Evolutionary conservation across 495 filamentous ascomycete genomes (phyloP).

Genomic region (Xylaria cubensis): DNA sequence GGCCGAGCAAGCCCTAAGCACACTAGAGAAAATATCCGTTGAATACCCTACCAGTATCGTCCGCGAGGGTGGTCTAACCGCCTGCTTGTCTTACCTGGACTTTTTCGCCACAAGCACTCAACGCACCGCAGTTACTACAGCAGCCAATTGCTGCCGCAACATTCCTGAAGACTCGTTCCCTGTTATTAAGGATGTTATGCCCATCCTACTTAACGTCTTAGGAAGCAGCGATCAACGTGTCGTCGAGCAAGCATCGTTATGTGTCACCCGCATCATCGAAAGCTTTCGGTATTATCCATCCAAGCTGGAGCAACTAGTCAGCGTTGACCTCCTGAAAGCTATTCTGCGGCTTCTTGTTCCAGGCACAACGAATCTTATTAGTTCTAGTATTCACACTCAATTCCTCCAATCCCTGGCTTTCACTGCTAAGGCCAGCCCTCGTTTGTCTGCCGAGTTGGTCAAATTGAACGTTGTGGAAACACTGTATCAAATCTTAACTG

Average conservation of each 20-base stretch:
- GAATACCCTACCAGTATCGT: slow-evolving; percentile 97
- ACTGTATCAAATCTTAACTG: slow-evolving; percentile 95
- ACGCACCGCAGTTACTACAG: slow-evolving; percentile 93
- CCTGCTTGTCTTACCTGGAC: slow-evolving; percentile 92
- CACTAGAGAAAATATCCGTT: slow-evolving; percentile 94
- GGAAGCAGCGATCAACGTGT: slow-evolving; percentile 94
- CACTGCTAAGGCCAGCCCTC: slow-evolving; percentile 84
- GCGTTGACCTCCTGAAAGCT: slow-evolving; percentile 81
- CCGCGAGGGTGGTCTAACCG: slow-evolving; percentile 91
- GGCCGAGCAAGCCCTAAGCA: slow-evolving; percentile 95
- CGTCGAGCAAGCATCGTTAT: slow-evolving; percentile 94
- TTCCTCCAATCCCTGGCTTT: slow-evolving; percentile 91
- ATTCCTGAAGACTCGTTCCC: slow-evolving; percentile 91
- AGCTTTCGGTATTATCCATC: slow-evolving; percentile 88
- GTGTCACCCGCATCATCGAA: slow-evolving; percentile 95
- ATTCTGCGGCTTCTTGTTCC: slow-evolving; percentile 91
- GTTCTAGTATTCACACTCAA: slow-evolving; percentile 94
- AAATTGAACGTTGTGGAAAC: slow-evolving; percentile 98
- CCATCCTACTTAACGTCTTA: slow-evolving; percentile 86
- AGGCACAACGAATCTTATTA: slow-evolving; percentile 94
- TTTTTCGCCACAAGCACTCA: slow-evolving; percentile 99
- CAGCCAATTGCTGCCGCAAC: slow-evolving; percentile 97
- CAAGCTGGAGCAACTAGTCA: slow-evolving; percentile 91
- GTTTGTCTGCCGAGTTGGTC: slow-evolving; percentile 85
- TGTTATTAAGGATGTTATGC: slow-evolving; percentile 92